Evolutionary conservation across 371 early-diverging fungal genomes (phyloP).

Genomic region (Circinella umbellata): DNA sequence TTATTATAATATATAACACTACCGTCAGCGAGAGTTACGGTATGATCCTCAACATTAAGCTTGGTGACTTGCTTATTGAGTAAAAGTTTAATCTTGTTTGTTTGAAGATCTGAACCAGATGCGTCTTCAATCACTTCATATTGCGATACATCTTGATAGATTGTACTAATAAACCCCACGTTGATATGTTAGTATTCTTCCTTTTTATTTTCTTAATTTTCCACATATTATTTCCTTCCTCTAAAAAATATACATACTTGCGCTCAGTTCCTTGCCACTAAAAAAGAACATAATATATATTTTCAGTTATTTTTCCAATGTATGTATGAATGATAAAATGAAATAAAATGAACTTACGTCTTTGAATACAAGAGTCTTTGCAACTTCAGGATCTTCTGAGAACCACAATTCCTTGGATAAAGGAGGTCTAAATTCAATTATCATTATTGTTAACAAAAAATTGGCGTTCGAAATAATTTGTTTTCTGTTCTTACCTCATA

Average conservation of each 20-base stretch:
- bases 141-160: constrained; percentile 45
- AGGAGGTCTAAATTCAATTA: constrained; percentile 48
- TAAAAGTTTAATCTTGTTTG: constrained; percentile 56
- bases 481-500: constrained; percentile 50
- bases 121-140: constrained; percentile 49
- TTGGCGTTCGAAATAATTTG: too few relatives aligned
- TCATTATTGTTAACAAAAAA: constrained; percentile 13
- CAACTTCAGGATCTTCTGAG: constrained; percentile 55
- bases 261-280: constrained; percentile 73
- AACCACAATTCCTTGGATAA: constrained; percentile 83
- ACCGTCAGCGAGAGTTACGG: constrained; percentile 64
- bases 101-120: constrained; percentile 45
- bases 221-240: neutral
- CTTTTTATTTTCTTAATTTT: neutral
- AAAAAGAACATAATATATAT: neutral
- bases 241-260: constrained; percentile 36
- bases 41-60: constrained; percentile 67
- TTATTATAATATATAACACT: constrained; percentile 68
- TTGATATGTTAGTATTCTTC: neutral
- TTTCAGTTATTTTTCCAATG: too few relatives aligned
- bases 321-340: too few relatives aligned
- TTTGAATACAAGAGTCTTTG: constrained; percentile 61
- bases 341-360: constrained; percentile 46
- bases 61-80: constrained; percentile 53
- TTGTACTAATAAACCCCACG: constrained; percentile 20